Evolutionary conservation across 495 filamentous ascomycete genomes (phyloP).

Genomic region (Aspergillus carlsbadensis): DNA sequence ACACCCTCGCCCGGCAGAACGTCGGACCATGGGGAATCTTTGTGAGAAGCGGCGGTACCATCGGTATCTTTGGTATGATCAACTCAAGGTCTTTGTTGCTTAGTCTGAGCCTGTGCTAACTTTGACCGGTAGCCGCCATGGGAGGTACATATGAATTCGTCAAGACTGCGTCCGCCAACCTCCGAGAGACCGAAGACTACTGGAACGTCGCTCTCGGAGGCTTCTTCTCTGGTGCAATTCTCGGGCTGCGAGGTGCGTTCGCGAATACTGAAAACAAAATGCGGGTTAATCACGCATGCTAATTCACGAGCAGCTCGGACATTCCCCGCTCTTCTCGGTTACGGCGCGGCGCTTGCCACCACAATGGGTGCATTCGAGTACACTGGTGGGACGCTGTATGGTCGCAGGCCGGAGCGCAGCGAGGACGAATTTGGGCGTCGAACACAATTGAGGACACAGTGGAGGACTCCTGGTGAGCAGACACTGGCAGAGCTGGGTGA

Average conservation of each 20-base stretch:
- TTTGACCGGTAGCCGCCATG: constrained; percentile 62
- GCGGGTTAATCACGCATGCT: background rate
- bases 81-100: background rate
- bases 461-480: constrained; percentile 75
- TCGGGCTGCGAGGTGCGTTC: constrained; percentile 63
- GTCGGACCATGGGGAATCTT: constrained; percentile 75
- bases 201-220: constrained; percentile 71
- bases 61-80: constrained; percentile 62
- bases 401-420: constrained; percentile 53
- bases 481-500: constrained; percentile 83
- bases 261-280: background rate
- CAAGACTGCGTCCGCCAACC: constrained; percentile 68
- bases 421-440: constrained; percentile 82
- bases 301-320: constrained; percentile 57
- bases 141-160: constrained; percentile 79
- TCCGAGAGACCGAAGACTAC: constrained; percentile 72
- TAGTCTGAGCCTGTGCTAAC: constrained; percentile 17
- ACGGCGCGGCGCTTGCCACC: constrained; percentile 64
- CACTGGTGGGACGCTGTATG: constrained; percentile 66
- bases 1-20: constrained; percentile 77
- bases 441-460: constrained; percentile 69
- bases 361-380: constrained; percentile 70
- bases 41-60: constrained; percentile 65
- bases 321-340: constrained; percentile 77
- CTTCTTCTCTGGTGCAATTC: constrained; percentile 65